phyloP scores from a whole-genome alignment of 164 flowering plant species.

The Stephania japonica region DNA sequence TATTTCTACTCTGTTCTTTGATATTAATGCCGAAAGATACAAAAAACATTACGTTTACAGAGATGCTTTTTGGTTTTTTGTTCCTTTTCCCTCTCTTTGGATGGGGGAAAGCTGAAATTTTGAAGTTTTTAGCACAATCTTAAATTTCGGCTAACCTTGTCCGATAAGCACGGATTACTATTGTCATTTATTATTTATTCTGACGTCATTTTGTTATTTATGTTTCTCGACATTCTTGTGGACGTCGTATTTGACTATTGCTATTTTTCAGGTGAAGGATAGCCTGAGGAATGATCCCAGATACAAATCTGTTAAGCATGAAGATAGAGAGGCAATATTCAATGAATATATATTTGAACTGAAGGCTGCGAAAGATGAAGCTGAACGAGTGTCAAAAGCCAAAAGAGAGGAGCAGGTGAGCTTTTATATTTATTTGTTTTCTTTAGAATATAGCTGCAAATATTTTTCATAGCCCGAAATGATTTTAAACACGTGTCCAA shows the following conservation, averaged over 20 bases:
- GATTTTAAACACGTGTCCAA: background rate
- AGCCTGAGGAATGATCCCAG: conserved; percentile 75
- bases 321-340: conserved; percentile 79
- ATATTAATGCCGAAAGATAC: too few relatives aligned
- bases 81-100: too few relatives aligned
- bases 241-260: background rate
- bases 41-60: too few relatives aligned
- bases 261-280: conserved; percentile 69
- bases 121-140: background rate
- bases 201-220: background rate
- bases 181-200: background rate
- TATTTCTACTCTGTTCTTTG: too few relatives aligned
- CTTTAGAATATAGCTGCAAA: background rate
- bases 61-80: too few relatives aligned
- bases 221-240: background rate
- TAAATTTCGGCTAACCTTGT: background rate
- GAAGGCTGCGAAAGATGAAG: conserved; percentile 57
- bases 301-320: conserved; percentile 80
- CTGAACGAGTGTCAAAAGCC: conserved; percentile 48
- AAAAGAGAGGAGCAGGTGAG: conserved; percentile 80
- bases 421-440: background rate
- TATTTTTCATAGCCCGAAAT: background rate
- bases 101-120: background rate
- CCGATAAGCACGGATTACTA: background rate
- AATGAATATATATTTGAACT: conserved; percentile 71